A percentile compares a stretch with the other conserved stretches of the same genome.
Evolutionary conservation across 176 grass and related monocot species (phyloP).

Genomic region (Avena eriantha): DNA sequence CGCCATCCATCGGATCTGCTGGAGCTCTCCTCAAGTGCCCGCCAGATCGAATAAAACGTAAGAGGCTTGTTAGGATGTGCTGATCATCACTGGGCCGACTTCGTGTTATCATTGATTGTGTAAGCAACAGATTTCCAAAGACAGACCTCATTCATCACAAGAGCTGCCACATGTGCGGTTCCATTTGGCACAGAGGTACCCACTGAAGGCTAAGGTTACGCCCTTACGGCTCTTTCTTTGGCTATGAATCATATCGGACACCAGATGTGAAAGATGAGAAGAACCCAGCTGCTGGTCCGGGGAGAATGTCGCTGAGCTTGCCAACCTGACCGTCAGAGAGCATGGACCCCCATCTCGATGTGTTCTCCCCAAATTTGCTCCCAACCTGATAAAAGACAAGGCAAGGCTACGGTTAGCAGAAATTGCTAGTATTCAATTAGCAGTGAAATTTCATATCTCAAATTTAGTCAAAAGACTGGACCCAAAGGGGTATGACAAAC

Average conservation of each 20-base stretch:
- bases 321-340: constrained; percentile 94
- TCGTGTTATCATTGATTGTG: constrained; percentile 23
- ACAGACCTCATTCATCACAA: constrained; percentile 17
- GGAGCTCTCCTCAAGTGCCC: not conserved
- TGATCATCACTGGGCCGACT: not conserved
- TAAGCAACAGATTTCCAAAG: constrained; percentile 31
- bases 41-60: not conserved
- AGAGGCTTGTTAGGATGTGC: not conserved
- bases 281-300: constrained; percentile 86
- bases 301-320: constrained; percentile 95
- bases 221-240: not conserved
- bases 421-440: constrained; percentile 23
- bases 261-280: constrained; percentile 94
- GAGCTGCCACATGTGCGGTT: not conserved
- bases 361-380: constrained; percentile 99
- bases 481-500: not conserved
- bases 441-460: not conserved
- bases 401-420: constrained; percentile 9
- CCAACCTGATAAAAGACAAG: constrained; percentile 68
- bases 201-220: constrained; percentile 28
- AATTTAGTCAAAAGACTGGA: not conserved
- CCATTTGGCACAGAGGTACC: not conserved
- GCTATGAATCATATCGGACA: constrained; percentile 72
- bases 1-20: not conserved
- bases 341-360: constrained; percentile 97